Percentiles rank a stretch among this genome's conserved stretches.
Evolutionary conservation across 2,329 filamentous ascomycete genomes (phyloP).

Genomic region (Biscogniauxia mediterranea): DNA sequence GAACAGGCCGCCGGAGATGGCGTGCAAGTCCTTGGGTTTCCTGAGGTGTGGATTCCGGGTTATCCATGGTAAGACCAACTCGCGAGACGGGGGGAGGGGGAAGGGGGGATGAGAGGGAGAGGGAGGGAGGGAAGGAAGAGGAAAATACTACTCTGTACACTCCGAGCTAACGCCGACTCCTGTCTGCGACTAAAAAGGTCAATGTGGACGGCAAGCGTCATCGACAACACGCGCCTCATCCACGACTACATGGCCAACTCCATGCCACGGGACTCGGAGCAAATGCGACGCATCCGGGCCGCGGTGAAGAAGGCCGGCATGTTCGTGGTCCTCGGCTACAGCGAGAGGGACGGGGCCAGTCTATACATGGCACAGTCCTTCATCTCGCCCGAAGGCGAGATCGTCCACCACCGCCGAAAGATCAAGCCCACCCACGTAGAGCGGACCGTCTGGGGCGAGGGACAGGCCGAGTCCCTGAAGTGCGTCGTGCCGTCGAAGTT

Average conservation of each 20-base stretch:
- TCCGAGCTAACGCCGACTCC: slow-evolving; percentile 24
- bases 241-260: slow-evolving; percentile 37
- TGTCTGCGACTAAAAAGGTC: slow-evolving; percentile 25
- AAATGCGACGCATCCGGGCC: slow-evolving; percentile 43
- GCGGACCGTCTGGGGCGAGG: slow-evolving; percentile 52
- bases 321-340: slow-evolving; percentile 49
- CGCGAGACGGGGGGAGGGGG: background rate
- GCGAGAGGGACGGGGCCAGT: slow-evolving; percentile 44
- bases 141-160: background rate
- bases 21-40: slow-evolving; percentile 55
- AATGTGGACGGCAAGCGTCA: slow-evolving; percentile 39
- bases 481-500: slow-evolving; percentile 49
- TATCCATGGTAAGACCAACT: slow-evolving; percentile 45
- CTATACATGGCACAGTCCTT: slow-evolving; percentile 51
- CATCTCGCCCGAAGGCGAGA: slow-evolving; percentile 46
- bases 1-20: slow-evolving; percentile 51
- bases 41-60: slow-evolving; percentile 54
- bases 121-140: too few species aligned
- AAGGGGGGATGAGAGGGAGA: background rate
- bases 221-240: slow-evolving; percentile 41
- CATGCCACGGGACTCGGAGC: slow-evolving; percentile 37
- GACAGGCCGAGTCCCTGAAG: slow-evolving; percentile 53
- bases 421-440: slow-evolving; percentile 52
- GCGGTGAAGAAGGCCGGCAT: slow-evolving; percentile 42
- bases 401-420: slow-evolving; percentile 47